Base-by-base conservation (phyloP, 176 grass and related monocot species). In the Aegilops tauschii region DNA sequence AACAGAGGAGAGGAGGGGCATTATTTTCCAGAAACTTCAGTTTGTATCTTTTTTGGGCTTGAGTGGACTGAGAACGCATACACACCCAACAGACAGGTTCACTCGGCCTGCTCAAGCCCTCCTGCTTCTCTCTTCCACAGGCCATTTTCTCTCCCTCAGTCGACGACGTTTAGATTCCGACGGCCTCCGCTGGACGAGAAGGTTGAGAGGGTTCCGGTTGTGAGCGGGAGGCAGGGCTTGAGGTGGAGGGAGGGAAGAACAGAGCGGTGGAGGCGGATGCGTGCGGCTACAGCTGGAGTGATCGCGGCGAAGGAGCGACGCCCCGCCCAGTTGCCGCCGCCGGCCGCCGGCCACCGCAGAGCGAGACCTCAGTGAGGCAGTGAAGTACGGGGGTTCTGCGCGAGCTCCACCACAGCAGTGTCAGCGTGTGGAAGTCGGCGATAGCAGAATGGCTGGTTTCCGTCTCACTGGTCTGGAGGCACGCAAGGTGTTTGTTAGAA, bases 401-500 rank as follows among this genome's bases (percentile, higher is more conserved):
- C 63, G 52, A 35, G 20, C 27, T 14, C 35, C 5, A 12, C 2
- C 18, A 35, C 67, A 64, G 36, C 20, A 14, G 27, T 16, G 4
- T 80, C 8, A n/a, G 56, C 23, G 54, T 40, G 39, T 12, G 23
- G 8, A 64, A 69, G 68, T 58, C 58, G 54, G 4, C 3, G 8
- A 72, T 37, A 69, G 39, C 4, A 0, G 10, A 2, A 87, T 90
- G 84, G 74, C 31, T 0, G 9, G 8, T 6, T n/a, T 79, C 30
- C 67, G 45, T 34, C 42, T n/a, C 35, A 85, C 72, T 27, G 83
- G 27, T 4, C 40, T 81, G 64, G 70, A 54, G 8, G 94, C 89
- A 83, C 84, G 87, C 86, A 88, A 87, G 61, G 71, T 93, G 86
- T 93, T 95, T 52, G 89, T 36, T 29, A 95, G 89, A 93, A 92